Evolutionary conservation across 2,329 filamentous ascomycete genomes (phyloP), one percentile per base, ranked within the genome.

Genomic region (Penicillium sp.): DNA sequence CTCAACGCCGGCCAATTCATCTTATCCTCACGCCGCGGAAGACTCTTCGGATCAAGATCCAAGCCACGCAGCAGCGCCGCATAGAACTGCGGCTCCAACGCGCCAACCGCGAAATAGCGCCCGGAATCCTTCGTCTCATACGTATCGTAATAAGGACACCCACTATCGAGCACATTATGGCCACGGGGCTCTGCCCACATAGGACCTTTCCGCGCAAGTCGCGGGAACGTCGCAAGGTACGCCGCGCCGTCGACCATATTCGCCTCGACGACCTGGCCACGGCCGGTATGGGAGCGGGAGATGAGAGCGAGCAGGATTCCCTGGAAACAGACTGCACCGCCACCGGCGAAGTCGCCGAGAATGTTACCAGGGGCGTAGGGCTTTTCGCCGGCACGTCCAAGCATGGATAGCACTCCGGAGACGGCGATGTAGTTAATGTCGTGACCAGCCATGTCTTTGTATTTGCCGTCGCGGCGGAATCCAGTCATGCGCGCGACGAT

Each of bases 341-440:
- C 93, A 30, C 91, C 93, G 0, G 90, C 94, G 62, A 97, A 97
- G 70, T 97, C 93, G 0, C 85, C 93, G 1, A 97, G 76, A 16
- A 97, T 81, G 67, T 97, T 97, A 6, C 79, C 84, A 0, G 94
- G 94, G 16, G 92, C 82, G 57, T 88, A 86, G 1, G 93, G 93
- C 60, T 84, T 85, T 67, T 87, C 83, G 14, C 79, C 81, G 27
- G 78, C 77, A 0, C 88, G 79, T 0, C 93, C 93, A 3, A 97
- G 82, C 74, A 96, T 79, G 0, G 82, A 81, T 27, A 97, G 75
- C 1, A 89, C 87, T 0, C 93, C 93, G 0, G 88, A 89, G 0
- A 96, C 90, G 45, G 92, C 90, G 39, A 97, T 87, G 74, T 97
- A 97, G 70, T 97, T 97, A 72, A 97, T 96, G 70, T 97, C 92